These are phyloP conservation scores for Geotrichum carabidarum DNA, from an alignment of 1,139 yeast genomes.

Conservation along the genomic window DNA sequence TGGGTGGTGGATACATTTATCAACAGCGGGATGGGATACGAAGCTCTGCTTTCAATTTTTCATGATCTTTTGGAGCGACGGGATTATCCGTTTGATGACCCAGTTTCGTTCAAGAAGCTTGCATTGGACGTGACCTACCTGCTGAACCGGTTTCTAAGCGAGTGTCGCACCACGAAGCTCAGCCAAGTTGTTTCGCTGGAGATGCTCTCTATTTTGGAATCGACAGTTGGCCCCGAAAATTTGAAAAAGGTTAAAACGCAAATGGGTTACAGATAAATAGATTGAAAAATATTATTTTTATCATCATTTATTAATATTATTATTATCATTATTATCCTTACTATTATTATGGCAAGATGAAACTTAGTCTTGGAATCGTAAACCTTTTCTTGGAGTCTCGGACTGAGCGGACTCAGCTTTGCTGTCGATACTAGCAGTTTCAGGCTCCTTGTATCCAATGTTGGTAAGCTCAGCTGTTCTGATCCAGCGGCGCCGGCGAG, in stretches of 20 bases:
- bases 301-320: not conserved
- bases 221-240: not conserved
- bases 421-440: too few relatives aligned
- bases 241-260: not conserved
- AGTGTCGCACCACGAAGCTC: constrained; percentile 4
- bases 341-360: not conserved
- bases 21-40: constrained; percentile 69
- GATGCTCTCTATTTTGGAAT: constrained; percentile 3
- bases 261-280: not conserved
- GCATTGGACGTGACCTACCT: constrained; percentile 32
- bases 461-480: constrained; percentile 80
- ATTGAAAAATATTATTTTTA: not conserved
- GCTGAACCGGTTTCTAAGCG: constrained; percentile 28
- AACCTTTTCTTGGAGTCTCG: not conserved
- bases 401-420: too few relatives aligned
- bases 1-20: constrained; percentile 64
- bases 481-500: constrained; percentile 92
- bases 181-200: constrained; percentile 7
- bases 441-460: not conserved
- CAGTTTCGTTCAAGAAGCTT: constrained; percentile 25
- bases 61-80: constrained; percentile 58
- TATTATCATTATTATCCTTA: not conserved
- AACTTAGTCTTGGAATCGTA: not conserved
- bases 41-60: constrained; percentile 61
- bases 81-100: constrained; percentile 37